Evolutionary conservation across 2,329 filamentous ascomycete genomes (phyloP).

Genomic region (Diaporthe sp.): DNA sequence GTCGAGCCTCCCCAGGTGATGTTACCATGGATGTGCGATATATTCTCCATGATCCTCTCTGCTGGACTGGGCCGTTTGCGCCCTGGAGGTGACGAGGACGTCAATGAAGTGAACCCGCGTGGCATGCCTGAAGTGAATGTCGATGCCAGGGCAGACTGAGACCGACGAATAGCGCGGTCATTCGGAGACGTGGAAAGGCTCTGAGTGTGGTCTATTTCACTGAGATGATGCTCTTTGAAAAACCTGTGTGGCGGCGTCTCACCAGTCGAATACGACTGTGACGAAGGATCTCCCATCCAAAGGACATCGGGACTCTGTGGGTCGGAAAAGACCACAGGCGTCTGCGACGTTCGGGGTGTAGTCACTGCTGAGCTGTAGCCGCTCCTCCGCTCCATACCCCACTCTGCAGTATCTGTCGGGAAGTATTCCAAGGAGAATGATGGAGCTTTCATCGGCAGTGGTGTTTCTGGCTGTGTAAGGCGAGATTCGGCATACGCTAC

Average conservation of each 20-base stretch:
- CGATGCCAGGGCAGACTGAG: slow-evolving; percentile 68
- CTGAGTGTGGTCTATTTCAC: slow-evolving; percentile 61
- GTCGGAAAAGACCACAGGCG: slow-evolving; percentile 66
- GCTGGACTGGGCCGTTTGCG: slow-evolving; percentile 72
- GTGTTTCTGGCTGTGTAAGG: slow-evolving; percentile 70
- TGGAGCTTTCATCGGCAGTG: slow-evolving; percentile 73
- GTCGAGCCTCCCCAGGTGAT: slow-evolving; percentile 65
- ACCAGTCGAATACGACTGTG: slow-evolving; percentile 71
- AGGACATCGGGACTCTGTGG: slow-evolving; percentile 67
- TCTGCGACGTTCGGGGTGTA: slow-evolving; percentile 69
- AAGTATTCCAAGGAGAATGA: slow-evolving; percentile 78
- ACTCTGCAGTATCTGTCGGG: slow-evolving; percentile 67
- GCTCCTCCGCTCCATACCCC: slow-evolving; percentile 65
- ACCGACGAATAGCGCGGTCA: slow-evolving; percentile 64
- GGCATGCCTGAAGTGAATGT: slow-evolving; percentile 69
- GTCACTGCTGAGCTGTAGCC: slow-evolving; percentile 67
- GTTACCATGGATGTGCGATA: slow-evolving; percentile 61
- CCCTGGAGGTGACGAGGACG: slow-evolving; percentile 56
- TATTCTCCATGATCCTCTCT: slow-evolving; percentile 68
- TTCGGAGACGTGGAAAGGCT: slow-evolving; percentile 72
- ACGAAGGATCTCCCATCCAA: slow-evolving; percentile 66
- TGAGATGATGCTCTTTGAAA: slow-evolving; percentile 56
- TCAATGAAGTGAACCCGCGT: slow-evolving; percentile 54
- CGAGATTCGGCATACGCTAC: slow-evolving; percentile 70
- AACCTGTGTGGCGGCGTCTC: slow-evolving; percentile 70